A percentile compares a stretch with the other conserved stretches of the same genome.
Evolutionary conservation across 176 grass and related monocot species (phyloP).

Genomic region (Avena sativa): DNA sequence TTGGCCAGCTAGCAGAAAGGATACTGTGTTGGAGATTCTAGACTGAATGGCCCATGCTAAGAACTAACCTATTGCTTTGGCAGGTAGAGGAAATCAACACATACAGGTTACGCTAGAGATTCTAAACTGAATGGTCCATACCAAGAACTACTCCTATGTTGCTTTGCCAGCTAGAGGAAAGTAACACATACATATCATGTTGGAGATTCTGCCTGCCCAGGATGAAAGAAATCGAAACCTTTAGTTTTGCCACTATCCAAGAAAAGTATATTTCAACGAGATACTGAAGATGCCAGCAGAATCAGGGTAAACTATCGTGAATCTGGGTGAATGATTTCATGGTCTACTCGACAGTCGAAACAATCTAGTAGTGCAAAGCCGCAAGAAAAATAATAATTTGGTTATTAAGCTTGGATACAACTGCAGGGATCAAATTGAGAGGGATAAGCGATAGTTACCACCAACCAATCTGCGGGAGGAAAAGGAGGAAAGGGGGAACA

Average conservation of each 20-base stretch:
- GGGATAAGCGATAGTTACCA: neutral
- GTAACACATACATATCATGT: neutral
- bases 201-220: neutral
- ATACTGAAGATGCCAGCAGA: no score
- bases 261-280: no score
- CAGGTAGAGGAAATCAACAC: neutral
- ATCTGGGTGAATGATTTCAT: neutral
- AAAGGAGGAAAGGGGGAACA: no score
- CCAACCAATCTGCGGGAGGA: no score
- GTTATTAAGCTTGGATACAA: neutral
- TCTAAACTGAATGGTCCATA: neutral
- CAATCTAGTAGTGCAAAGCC: neutral
- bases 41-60: neutral
- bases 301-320: neutral
- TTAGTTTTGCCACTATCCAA: no score
- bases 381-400: neutral
- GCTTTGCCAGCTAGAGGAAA: neutral
- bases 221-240: no score
- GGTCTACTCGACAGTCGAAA: neutral
- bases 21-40: no score
- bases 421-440: neutral
- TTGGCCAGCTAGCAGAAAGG: no score
- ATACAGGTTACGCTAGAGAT: neutral
- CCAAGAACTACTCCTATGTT: no score
- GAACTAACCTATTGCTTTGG: neutral